Percentiles rank a stretch among this genome's conserved stretches.
phyloP scores from a whole-genome alignment of 192 early-diverging fungal species.

The Podila clonocystis region DNA sequence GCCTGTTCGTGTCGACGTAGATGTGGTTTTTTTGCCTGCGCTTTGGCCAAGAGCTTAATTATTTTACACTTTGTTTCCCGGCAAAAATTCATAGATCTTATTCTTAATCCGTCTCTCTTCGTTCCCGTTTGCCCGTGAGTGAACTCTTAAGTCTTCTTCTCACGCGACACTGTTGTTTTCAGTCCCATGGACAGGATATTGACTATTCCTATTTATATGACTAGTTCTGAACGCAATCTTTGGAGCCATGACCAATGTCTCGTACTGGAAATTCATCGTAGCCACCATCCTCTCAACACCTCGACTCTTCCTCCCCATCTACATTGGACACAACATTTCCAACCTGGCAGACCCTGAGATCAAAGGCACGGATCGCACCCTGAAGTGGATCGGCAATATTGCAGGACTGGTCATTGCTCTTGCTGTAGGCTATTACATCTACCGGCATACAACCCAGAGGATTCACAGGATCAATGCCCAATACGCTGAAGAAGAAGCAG shows the following conservation, averaged over 20 bases:
- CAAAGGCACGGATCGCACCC: constrained; percentile 15
- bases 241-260: constrained; percentile 32
- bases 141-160: too few species aligned
- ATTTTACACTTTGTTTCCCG: not conserved
- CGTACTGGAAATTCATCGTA: constrained; percentile 41
- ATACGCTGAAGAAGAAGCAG: not conserved
- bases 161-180: not conserved
- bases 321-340: constrained; percentile 37
- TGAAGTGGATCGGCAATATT: constrained; percentile 32
- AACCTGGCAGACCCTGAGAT: constrained; percentile 27
- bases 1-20: not conserved
- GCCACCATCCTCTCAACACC: constrained; percentile 30
- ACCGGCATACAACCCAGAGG: constrained; percentile 17
- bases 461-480: constrained; percentile 30
- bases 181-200: not conserved
- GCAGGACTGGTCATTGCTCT: constrained; percentile 19
- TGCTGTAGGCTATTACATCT: constrained; percentile 33
- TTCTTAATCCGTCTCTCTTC: constrained; percentile 44
- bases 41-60: not conserved
- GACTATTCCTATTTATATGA: not conserved
- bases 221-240: constrained; percentile 42
- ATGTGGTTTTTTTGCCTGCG: not conserved
- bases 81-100: constrained; percentile 12
- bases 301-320: constrained; percentile 33
- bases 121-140: constrained; percentile 34